Evolutionary conservation across 1,284 basidiomycete genomes (phyloP), one percentile per base, ranked within the genome.

Genomic region (Tremellales sp.): DNA sequence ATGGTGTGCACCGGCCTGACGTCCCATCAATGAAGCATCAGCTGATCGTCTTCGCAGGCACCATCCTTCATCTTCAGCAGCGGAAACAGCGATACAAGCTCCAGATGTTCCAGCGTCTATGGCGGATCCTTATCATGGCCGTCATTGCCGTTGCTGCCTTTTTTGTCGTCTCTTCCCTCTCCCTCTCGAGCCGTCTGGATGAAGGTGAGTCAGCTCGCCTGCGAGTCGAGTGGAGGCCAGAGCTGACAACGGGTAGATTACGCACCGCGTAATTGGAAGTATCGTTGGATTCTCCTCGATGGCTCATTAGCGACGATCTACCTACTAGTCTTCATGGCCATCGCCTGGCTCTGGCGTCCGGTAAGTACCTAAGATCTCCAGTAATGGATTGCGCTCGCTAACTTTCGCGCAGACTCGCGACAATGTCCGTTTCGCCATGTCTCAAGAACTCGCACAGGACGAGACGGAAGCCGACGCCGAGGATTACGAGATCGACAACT

Each of bases 201-300:
- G 89, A 96, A 81, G 87, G 88, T 87, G 45, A 27, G 73, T 61
- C 19, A n/a, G 13, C 17, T 15, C 8, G n/a, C n/a, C 2, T 41
- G 22, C 15, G 11, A 40, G 21, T 24, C 15, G 39, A 29, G 43
- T n/a, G n/a, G n/a, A 3, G 1, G 40, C 23, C 36, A 12, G 3
- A 46, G 36, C 48, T 50, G 31, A 48, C 10, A 25, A n/a, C n/a
- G n/a, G n/a, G 7, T 52, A 90, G 89, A 94, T 67, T 97, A 94
- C 66, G 86, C 89, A 6, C 87, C 93, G 2, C 85, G 86, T 55
- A 88, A 89, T n/a, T 98, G 94, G 94, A 82, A 81, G 57, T 82
- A 84, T 46, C 83, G 93, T 45, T 99, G 96, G 96, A 90, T 92
- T 82, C 77, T 98, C 13, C 80, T 98, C 39, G 96, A 98, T 64